These are phyloP conservation scores for Lasiodiplodia hormozganensis DNA, from an alignment of 2,329 filamentous ascomycete species.

Conservation along the genomic window DNA sequence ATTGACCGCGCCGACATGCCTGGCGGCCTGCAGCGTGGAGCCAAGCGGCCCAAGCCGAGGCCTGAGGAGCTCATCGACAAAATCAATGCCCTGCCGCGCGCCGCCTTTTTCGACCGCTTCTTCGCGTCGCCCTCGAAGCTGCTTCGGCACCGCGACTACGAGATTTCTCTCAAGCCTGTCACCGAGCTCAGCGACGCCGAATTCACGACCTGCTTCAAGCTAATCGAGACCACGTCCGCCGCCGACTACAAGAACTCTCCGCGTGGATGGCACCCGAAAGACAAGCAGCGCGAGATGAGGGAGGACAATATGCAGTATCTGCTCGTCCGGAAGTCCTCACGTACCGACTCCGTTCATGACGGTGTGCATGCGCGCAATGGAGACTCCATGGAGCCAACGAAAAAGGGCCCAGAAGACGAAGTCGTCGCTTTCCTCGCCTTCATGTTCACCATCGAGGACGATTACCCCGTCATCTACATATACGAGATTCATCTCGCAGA, in stretches of 20 bases:
- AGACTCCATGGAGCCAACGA: no score
- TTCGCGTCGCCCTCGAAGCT: constrained; percentile 21
- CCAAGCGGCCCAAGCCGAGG: not conserved
- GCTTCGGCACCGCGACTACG: constrained; percentile 33
- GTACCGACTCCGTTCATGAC: not conserved
- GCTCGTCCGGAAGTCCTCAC: constrained; percentile 56
- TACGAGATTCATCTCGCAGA: constrained; percentile 77
- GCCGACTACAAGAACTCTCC: constrained; percentile 69
- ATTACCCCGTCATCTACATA: constrained; percentile 71
- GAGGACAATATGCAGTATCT: constrained; percentile 73
- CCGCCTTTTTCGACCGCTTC: constrained; percentile 25
- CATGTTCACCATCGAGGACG: constrained; percentile 72
- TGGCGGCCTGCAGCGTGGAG: constrained; percentile 4
- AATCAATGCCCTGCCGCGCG: constrained; percentile 26
- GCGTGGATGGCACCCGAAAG: constrained; percentile 66
- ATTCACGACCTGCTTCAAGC: constrained; percentile 58
- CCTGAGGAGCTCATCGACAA: constrained; percentile 21
- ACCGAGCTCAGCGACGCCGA: constrained; percentile 45
- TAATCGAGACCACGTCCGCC: constrained; percentile 69
- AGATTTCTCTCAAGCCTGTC: constrained; percentile 37
- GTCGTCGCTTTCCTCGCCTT: constrained; percentile 62
- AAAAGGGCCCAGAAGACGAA: not conserved
- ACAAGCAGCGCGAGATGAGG: constrained; percentile 73
- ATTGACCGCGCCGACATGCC: constrained; percentile 7
- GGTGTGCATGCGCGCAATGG: not conserved